Evolutionary conservation across 1,139 yeast genomes (phyloP).

Genomic region (Suhomyces anneliseae): DNA sequence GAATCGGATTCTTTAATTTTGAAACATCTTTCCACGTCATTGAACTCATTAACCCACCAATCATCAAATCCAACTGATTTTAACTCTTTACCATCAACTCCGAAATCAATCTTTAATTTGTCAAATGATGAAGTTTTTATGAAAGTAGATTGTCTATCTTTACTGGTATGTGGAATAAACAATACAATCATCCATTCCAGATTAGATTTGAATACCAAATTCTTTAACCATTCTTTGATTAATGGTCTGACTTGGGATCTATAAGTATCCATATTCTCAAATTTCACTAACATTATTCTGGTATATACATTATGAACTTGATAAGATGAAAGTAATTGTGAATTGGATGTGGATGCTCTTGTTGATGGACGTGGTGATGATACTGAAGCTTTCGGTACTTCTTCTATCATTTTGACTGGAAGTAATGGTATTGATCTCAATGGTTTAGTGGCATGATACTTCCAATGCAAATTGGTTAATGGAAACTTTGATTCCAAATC

Average conservation of each 20-base stretch:
- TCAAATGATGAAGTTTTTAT: conserved; percentile 61
- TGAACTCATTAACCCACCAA: conserved; percentile 7
- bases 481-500: conserved; percentile 59
- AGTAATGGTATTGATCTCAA: conserved; percentile 68
- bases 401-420: conserved; percentile 61
- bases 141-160: conserved; percentile 41
- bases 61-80: conserved; percentile 13
- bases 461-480: conserved; percentile 80
- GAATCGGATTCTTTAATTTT: conserved; percentile 40
- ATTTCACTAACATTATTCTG: conserved; percentile 67
- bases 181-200: conserved; percentile 68
- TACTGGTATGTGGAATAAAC: conserved; percentile 47
- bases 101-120: conserved; percentile 68
- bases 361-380: neutral
- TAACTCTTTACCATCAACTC: conserved; percentile 42
- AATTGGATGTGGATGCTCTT: neutral
- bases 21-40: conserved; percentile 35
- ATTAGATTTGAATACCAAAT: conserved; percentile 41
- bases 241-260: conserved; percentile 78
- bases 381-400: conserved; percentile 42
- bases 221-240: conserved; percentile 75
- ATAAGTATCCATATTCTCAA: conserved; percentile 70
- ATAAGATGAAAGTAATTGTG: conserved; percentile 1
- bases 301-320: conserved; percentile 48
- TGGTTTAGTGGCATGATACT: conserved; percentile 52